These are phyloP conservation scores for Diutina scorzettiae DNA, from an alignment of 1,139 yeast genomes.

Conservation along the genomic window DNA sequence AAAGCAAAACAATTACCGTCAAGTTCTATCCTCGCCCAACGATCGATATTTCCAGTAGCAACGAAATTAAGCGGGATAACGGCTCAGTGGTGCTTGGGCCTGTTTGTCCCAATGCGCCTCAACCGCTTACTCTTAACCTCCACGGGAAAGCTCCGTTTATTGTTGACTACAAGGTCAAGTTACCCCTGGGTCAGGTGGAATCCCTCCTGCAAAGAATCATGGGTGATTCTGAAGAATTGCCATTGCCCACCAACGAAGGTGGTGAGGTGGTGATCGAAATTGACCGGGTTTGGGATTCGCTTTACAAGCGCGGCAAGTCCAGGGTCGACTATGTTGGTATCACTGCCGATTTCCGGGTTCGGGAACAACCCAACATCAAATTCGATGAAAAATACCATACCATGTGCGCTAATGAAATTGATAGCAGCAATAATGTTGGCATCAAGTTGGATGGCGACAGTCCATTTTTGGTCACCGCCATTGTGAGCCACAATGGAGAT, in stretches of 20 bases:
- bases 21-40: conserved; percentile 48
- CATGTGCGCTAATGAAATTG: background rate
- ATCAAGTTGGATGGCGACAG: background rate
- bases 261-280: conserved; percentile 43
- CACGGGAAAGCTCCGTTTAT: conserved; percentile 66
- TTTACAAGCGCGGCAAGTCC: background rate
- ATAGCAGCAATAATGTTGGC: background rate
- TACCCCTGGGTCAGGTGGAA: conserved; percentile 44
- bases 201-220: conserved; percentile 22
- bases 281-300: background rate
- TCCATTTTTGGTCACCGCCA: background rate
- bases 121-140: conserved; percentile 15
- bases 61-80: background rate
- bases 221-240: conserved; percentile 15
- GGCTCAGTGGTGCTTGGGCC: conserved; percentile 14
- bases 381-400: background rate
- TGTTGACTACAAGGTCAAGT: conserved; percentile 50
- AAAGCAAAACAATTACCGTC: conserved; percentile 27
- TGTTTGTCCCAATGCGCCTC: conserved; percentile 19
- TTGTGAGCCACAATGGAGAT: background rate
- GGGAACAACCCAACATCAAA: background rate
- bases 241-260: conserved; percentile 22
- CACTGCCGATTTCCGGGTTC: background rate
- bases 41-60: conserved; percentile 13
- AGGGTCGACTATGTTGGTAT: background rate